Evolutionary conservation across 208 protist species (phyloP), one percentile per base, ranked within the genome.

Genomic region (Acanthamoeba polyphaga): DNA sequence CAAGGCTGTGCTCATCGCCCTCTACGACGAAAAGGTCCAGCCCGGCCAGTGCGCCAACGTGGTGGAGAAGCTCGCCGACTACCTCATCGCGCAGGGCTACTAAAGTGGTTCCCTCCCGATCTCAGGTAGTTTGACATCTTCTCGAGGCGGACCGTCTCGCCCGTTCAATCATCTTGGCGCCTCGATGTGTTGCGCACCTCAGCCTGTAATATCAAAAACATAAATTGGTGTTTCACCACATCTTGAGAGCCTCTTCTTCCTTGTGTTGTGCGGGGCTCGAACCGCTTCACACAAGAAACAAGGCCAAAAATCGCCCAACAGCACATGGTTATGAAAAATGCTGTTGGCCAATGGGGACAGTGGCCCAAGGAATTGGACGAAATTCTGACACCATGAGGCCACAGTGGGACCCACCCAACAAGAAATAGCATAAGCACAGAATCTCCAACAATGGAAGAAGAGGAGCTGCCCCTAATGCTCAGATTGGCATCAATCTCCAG

Each of bases 61-160:
- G 10, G 97, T 97, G 60, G 97, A 97, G 96, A 97, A 96, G 80
- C 95, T 98, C 78, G 97, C 96, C 68, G 97, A 98, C 93, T 98
- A 98, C 94, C 95, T 98, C 92, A 96, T 96, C 10, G 96, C 62
- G 3, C 53, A 94, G 72, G 78, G 88, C 66, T 98, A 95, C 95
- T 98, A 97, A 97, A 53, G 43, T 62, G 58, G 58, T 13, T 17
- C 49, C 49, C 49, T 13, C 49, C 1, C 49, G 49, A 13, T 53
- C 49, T 53, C 49, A 13, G 49, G 49, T 53, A 53, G 49, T 53
- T 53, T 15, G 13, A 53, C 49, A 53, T 15, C 49, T 53, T 53
- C 49, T 24, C 55, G 55, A 62, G 17, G 55, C 55, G 55, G 55
- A 62, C 55, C 55, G 12, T 17, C 22, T 24, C 55, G 12, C 17